phyloP scores from a whole-genome alignment of 768 basidiomycete genomes.

The Gymnopilus dilepis region DNA sequence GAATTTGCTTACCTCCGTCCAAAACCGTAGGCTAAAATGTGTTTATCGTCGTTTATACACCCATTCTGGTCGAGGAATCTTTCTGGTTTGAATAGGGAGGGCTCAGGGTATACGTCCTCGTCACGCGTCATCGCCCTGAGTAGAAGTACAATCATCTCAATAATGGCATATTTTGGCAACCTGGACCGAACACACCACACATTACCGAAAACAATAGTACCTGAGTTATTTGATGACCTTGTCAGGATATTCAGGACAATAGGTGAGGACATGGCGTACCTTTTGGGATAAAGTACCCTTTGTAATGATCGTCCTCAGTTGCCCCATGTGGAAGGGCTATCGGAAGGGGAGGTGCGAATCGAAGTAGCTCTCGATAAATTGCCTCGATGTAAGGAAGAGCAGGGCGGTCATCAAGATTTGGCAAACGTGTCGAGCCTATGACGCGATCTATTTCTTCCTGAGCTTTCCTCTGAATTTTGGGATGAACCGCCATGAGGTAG shows the following conservation, averaged over 20 bases:
- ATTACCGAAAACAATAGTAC: background rate
- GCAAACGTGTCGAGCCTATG: slow-evolving; percentile 34
- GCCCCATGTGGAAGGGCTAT: slow-evolving; percentile 27
- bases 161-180: no score
- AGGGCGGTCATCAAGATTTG: slow-evolving; percentile 29
- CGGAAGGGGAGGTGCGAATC: slow-evolving; percentile 16
- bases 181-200: background rate
- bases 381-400: slow-evolving; percentile 31
- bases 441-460: slow-evolving; percentile 39
- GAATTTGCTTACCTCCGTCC: slow-evolving; percentile 26
- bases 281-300: slow-evolving; percentile 31
- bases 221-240: no score
- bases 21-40: slow-evolving; percentile 21
- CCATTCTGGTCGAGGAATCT: slow-evolving; percentile 27
- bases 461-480: slow-evolving; percentile 36
- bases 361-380: slow-evolving; percentile 19
- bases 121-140: slow-evolving; percentile 33
- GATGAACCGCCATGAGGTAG: slow-evolving; percentile 34
- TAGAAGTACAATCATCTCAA: background rate
- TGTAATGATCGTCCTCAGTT: slow-evolving; percentile 27
- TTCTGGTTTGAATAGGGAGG: slow-evolving; percentile 34
- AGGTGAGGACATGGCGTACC: slow-evolving; percentile 2
- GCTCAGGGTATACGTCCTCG: slow-evolving; percentile 27
- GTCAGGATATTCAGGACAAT: no score
- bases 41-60: slow-evolving; percentile 15